Conservation (phyloP, 257 asterid genomes). For the Fraxinus pennsylvanica region DNA sequence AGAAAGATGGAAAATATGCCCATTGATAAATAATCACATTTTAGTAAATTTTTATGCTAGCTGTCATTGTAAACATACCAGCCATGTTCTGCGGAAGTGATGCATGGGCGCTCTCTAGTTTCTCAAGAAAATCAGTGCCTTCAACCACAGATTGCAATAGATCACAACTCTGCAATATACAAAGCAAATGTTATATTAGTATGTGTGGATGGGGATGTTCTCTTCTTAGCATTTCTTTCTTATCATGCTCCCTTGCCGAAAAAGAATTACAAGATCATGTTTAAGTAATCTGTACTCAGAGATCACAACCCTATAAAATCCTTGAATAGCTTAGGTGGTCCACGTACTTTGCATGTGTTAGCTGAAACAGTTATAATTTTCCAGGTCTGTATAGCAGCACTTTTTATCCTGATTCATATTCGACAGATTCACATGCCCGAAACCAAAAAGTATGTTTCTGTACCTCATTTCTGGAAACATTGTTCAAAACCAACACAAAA, state of each 20-base stretch:
- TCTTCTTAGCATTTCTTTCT: not conserved
- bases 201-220: not conserved
- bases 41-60: constrained; percentile 11
- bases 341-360: not conserved
- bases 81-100: constrained; percentile 57
- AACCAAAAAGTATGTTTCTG: not conserved
- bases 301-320: constrained; percentile 9
- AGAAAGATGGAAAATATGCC: constrained; percentile 5
- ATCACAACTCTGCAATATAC: constrained; percentile 62
- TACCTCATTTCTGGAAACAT: not conserved
- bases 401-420: not conserved
- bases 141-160: constrained; percentile 86
- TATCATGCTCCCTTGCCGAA: not conserved
- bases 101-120: constrained; percentile 78
- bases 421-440: not conserved
- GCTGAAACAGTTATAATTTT: not conserved
- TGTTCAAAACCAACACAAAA: not conserved
- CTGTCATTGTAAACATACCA: constrained; percentile 45
- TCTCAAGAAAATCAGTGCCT: constrained; percentile 82
- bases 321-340: constrained; percentile 14
- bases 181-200: constrained; percentile 26
- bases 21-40: constrained; percentile 8
- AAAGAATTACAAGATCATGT: constrained; percentile 10
- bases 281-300: constrained; percentile 9
- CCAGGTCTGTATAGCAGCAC: not conserved